These are phyloP conservation scores for Phytophthora quininea DNA, from an alignment of 352 stramenopile species.

Conservation along the genomic window DNA sequence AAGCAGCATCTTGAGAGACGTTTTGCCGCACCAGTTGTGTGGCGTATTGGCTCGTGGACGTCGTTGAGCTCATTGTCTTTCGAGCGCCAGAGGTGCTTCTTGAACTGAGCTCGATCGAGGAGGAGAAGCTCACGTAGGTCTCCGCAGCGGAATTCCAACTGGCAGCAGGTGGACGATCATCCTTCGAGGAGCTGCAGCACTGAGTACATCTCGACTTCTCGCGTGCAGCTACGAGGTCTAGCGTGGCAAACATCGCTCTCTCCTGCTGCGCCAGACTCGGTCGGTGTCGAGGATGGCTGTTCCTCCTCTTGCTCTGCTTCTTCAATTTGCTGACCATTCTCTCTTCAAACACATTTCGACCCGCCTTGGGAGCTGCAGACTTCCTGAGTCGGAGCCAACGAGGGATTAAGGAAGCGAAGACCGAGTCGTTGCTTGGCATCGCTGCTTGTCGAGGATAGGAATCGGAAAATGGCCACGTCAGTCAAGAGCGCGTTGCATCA, in stretches of 20 bases:
- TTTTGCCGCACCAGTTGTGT: constrained; percentile 8
- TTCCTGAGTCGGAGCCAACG: constrained; percentile 21
- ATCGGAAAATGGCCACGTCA: not conserved
- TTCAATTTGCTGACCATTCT: constrained; percentile 21
- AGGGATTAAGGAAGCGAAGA: constrained; percentile 11
- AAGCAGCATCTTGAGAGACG: constrained; percentile 14
- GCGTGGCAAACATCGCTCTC: constrained; percentile 6
- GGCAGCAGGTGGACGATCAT: not conserved
- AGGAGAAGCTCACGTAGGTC: constrained; percentile 19
- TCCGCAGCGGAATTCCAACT: constrained; percentile 25
- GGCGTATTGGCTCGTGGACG: constrained; percentile 1
- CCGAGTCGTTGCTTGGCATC: constrained; percentile 12
- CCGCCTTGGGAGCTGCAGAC: constrained; percentile 6
- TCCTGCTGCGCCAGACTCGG: not conserved
- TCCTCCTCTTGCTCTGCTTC: constrained; percentile 15
- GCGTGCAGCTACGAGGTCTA: constrained; percentile 13
- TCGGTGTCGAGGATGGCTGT: not conserved
- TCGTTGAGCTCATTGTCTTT: constrained; percentile 4
- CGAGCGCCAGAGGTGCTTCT: constrained; percentile 11
- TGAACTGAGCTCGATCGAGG: constrained; percentile 13
- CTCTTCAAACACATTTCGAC: constrained; percentile 20
- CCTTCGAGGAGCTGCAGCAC: not conserved
- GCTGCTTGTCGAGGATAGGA: not conserved
- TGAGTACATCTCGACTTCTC: constrained; percentile 9
- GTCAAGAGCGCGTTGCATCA: not conserved